Base-by-base conservation (phyloP, 2,329 filamentous ascomycete genomes). In the Phaeomoniella chlamydospora region DNA sequence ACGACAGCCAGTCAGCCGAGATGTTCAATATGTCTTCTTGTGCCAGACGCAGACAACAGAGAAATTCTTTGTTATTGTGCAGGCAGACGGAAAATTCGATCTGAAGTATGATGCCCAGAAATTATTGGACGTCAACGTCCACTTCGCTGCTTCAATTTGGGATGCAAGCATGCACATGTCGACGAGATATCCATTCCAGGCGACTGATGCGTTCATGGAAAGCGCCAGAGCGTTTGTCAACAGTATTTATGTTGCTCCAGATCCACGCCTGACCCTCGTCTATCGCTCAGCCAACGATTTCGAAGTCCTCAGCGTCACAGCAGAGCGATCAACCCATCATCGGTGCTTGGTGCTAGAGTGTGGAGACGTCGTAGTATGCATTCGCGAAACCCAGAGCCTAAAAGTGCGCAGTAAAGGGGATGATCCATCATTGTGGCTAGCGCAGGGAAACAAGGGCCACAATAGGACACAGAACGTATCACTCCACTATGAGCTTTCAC, bases 311-410 rank as follows among this genome's bases (percentile, higher is more conserved):
- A 45, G 40, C 31, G 35, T 41, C 3, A 40, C 37, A 4, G 39
- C 45, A 18, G 38, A 36, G 15, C 37, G 35, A 10, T 32, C 36
- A 4, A 39, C 33, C 10, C 37, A 39, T 10, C 42, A 45, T 14
- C 42, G 50, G 12, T 45, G 51, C 16, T 37, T 58, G 4, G 50
- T 49, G 37, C 41, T 57, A 1, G 39, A 34, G 6, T 31, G 34
- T 15, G 34, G 40, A 12, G 39, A 38, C 6, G 16, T 49, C 9
- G 35, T 41, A 18, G 36, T 47, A 12, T 54, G 59, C 39, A 43
- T 61, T 10, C 56, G 45, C 2, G 60, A 64, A 40, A 45, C 53
- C 4, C 60, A 62, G 38, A n/a, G n/a, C n/a, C n/a, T n/a, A n/a
- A n/a, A n/a, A n/a, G n/a, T n/a, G n/a, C n/a, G n/a, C n/a, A n/a